Base-by-base conservation (phyloP, 2,329 filamentous ascomycete species). In the Diplodia scrobiculata region DNA sequence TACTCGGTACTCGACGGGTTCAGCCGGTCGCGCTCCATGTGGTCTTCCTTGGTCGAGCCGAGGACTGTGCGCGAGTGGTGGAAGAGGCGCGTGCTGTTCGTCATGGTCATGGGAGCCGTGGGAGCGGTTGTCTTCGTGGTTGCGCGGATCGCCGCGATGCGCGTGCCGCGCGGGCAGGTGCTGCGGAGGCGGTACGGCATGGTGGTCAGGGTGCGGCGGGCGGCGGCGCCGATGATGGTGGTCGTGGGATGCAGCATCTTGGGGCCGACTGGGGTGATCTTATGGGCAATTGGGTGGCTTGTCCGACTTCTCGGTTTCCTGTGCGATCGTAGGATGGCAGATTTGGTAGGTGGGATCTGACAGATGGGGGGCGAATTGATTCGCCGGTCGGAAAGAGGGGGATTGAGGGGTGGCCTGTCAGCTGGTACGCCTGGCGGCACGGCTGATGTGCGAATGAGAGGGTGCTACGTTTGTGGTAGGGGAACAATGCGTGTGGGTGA, bases 1-100 rank as follows among this genome's bases (percentile, higher is more conserved):
- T 88, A 86, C 74, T 96, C 91, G 64, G 84, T 86, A 2, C 84
- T 78, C 38, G 85, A 82, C 0, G 89, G 87, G 67, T 89, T 85
- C 38, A 96, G 82, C 2, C 83, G 82, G 69, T 89, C 83, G 67
- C 81, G 82, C 74, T 79, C 78, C 47, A 62, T 21, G 71, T 80
- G 76, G n/a, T 77, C 68, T 67, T 81, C 78, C 69, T 83, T 82
- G 52, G 73, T 53, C 14, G 64, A 29, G 65, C 48, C 34, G 55
- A 38, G 36, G 17, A 29, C 3, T 27, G 27, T 19, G 32, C 45
- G 48, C 17, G 55, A 55, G 9, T n/a, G 10, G 48, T 65, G 63
- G 7, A 66, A 25, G 2, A 27, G 32, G 32, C 52, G 52, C 7
- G 32, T 19, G 13, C 11, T 13, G 13, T 2, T n/a, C 17, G 32